These are phyloP conservation scores for Phoma herbarum DNA, from an alignment of 2,329 filamentous ascomycete genomes.

Conservation along the genomic window DNA sequence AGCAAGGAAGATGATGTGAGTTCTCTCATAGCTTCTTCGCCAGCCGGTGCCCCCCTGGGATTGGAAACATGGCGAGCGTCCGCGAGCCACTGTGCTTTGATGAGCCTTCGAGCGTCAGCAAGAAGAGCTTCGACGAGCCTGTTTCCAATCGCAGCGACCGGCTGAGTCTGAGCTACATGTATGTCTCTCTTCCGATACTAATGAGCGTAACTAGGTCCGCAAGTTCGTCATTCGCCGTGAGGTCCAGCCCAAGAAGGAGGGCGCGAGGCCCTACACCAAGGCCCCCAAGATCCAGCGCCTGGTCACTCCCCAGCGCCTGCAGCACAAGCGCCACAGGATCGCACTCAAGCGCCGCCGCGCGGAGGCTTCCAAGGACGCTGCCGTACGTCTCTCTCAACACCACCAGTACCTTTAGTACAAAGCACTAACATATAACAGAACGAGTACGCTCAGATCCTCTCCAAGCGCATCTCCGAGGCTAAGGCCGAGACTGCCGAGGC, in stretches of 20 bases:
- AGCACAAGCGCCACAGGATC: constrained; percentile 99
- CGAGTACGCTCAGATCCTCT: constrained; percentile 95
- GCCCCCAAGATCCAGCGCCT: constrained; percentile 99
- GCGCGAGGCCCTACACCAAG: constrained; percentile 99
- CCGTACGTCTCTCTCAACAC: constrained; percentile 68
- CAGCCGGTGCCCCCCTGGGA: constrained; percentile 53
- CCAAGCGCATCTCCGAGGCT: constrained; percentile 96
- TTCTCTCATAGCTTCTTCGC: constrained; percentile 74
- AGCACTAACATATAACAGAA: constrained; percentile 66
- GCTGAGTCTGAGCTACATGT: constrained; percentile 58
- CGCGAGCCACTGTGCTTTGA: neutral
- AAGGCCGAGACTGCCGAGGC: constrained; percentile 92
- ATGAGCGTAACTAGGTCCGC: constrained; percentile 74
- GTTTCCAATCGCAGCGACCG: constrained; percentile 36
- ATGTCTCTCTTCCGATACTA: constrained; percentile 23
- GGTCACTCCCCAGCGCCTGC: constrained; percentile 98
- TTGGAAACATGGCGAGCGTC: neutral
- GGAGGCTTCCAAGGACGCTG: constrained; percentile 98
- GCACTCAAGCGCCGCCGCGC: constrained; percentile 98
- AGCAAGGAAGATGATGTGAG: constrained; percentile 99
- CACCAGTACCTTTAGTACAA: neutral
- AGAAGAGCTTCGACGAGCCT: neutral
- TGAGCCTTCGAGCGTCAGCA: neutral
- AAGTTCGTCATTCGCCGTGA: constrained; percentile 99
- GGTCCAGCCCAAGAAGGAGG: constrained; percentile 95